Base-by-base conservation (phyloP, 768 basidiomycete species). In the Gelatoporia subvermispora region DNA sequence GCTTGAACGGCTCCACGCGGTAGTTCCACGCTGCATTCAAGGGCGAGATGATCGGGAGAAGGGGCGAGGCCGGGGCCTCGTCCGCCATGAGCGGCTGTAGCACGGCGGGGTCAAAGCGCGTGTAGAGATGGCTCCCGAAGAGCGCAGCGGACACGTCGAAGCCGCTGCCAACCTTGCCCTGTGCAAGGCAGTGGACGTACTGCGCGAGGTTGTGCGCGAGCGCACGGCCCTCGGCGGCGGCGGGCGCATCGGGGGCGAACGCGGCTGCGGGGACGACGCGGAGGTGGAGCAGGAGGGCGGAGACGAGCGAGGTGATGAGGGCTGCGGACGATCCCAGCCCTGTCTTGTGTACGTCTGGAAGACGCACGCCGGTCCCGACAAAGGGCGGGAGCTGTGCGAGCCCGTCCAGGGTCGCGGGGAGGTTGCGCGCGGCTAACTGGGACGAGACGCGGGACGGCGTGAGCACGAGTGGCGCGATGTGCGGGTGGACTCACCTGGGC, bases 251-350 rank as follows among this genome's bases (percentile, higher is more conserved):
- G 15, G 62, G 57, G 18, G 50, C 22, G 45, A 88, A 74, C 4
- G 79, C 72, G 37, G 72, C 64, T 24, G 63, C 48, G 16, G 81
- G 66, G 54, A 94, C 78, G 48, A 84, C 74, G 31, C 70, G 67
- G 51, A 92, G 74, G 58, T 91, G 90, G 22, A 92, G 68, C 22
- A 97, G 78, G 28, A 99, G 77, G 2, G 83, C 85, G 38, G 90
- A 84, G 43, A 93, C 87, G 50, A 98, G 80, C 38, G 95, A 95
- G 2, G 96, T 97, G 64, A 97, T 96, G 54, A 99, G 78, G 0
- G 96, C 93, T 4, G 96, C 96, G 2, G 93, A 96, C 5, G 94
- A 97, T 35, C 96, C 96, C 41, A 98, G 81, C 8, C 96, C 96
- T 0, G 96, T 98, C 71, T 99, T 99, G 77, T 97, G 93, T n/a